phyloP scores from a whole-genome alignment of 2,329 filamentous ascomycete species.

The Exophiala oligosperma region DNA sequence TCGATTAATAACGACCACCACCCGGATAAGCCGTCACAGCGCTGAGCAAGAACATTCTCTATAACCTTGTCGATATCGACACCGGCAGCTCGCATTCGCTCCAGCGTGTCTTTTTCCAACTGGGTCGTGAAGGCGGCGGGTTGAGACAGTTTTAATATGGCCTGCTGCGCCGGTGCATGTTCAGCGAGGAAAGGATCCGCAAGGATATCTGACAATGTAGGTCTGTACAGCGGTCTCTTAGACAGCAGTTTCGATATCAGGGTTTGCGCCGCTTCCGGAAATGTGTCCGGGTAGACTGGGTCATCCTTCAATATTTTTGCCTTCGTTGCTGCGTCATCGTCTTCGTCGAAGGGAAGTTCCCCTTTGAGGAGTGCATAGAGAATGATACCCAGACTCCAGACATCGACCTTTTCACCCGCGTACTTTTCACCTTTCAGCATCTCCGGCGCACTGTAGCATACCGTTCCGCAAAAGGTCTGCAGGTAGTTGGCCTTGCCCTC shows the following conservation, averaged over 20 bases:
- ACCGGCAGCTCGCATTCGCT: constrained; percentile 89
- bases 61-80: constrained; percentile 94
- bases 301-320: constrained; percentile 81
- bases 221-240: constrained; percentile 82
- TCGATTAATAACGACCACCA: constrained; percentile 97
- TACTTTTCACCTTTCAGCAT: constrained; percentile 99
- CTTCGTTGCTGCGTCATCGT: constrained; percentile 86
- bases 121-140: constrained; percentile 80
- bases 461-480: constrained; percentile 95
- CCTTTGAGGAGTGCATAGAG: constrained; percentile 80
- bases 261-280: constrained; percentile 74
- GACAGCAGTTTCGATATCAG: constrained; percentile 80
- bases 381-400: constrained; percentile 96
- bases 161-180: constrained; percentile 82
- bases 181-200: constrained; percentile 85
- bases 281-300: constrained; percentile 76
- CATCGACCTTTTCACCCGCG: constrained; percentile 94
- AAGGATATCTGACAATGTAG: constrained; percentile 79
- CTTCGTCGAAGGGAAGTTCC: constrained; percentile 85
- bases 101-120: constrained; percentile 85
- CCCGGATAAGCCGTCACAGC: constrained; percentile 85
- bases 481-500: constrained; percentile 92
- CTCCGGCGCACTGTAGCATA: constrained; percentile 96
- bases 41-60: constrained; percentile 85
- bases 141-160: constrained; percentile 79